phyloP scores from a whole-genome alignment of 2,329 filamentous ascomycete species.

The Aspergillus novoparasiticus region DNA sequence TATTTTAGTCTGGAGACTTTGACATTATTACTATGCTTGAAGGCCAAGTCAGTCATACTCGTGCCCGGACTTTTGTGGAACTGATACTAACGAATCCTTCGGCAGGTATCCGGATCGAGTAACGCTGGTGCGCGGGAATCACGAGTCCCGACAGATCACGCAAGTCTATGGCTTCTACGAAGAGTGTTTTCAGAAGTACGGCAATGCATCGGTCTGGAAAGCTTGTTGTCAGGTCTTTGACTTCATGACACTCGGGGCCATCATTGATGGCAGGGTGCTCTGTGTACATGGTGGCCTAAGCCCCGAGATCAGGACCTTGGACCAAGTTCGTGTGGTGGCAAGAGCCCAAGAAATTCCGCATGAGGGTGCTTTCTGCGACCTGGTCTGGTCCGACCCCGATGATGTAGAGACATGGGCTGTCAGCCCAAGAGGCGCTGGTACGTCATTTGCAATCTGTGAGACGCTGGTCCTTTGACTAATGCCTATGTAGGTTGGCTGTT shows the following conservation, averaged over 20 bases:
- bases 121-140: conserved; percentile 73
- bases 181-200: conserved; percentile 76
- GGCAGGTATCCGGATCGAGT: conserved; percentile 69
- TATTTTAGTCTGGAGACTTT: conserved; percentile 76
- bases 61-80: background rate
- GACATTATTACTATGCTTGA: conserved; percentile 71
- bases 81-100: background rate
- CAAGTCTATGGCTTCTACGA: conserved; percentile 80
- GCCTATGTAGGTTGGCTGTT: conserved; percentile 57
- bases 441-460: conserved; percentile 22
- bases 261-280: conserved; percentile 73
- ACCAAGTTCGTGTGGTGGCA: conserved; percentile 74
- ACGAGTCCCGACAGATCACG: conserved; percentile 76
- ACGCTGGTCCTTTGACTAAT: conserved; percentile 3
- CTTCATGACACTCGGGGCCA: conserved; percentile 72
- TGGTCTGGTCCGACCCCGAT: conserved; percentile 77
- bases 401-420: conserved; percentile 72
- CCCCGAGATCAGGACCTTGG: conserved; percentile 72
- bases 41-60: conserved; percentile 57
- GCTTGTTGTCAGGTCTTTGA: conserved; percentile 78
- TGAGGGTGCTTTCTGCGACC: conserved; percentile 74
- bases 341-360: conserved; percentile 76
- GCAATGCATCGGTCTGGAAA: conserved; percentile 78
- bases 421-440: conserved; percentile 67
- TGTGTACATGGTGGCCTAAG: conserved; percentile 73